These are phyloP conservation scores for Rubia balearica DNA, from an alignment of 305 asterid genomes.

Conservation along the genomic window DNA sequence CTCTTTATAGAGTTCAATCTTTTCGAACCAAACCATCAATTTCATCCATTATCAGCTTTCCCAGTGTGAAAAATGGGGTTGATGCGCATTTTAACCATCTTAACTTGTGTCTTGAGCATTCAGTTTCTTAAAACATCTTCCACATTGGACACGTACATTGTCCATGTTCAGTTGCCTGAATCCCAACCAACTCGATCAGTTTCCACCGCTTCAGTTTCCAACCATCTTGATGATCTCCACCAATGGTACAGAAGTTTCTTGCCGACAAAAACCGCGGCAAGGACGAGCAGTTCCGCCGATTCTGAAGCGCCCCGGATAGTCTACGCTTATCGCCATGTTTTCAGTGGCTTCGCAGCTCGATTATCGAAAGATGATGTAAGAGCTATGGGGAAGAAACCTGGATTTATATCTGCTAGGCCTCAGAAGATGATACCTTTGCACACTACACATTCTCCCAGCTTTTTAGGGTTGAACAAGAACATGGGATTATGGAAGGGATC, in stretches of 20 bases:
- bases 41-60: not conserved
- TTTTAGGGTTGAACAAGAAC: not conserved
- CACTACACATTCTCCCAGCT: not conserved
- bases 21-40: not conserved
- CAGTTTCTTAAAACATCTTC: not conserved
- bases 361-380: not conserved
- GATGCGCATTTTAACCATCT: not conserved
- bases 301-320: not conserved
- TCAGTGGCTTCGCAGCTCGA: not conserved
- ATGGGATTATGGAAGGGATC: not conserved
- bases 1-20: not conserved
- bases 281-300: not conserved
- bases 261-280: not conserved
- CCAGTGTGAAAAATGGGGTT: not conserved
- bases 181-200: not conserved
- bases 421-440: not conserved
- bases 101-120: not conserved
- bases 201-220: not conserved
- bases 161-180: not conserved
- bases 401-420: not conserved
- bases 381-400: not conserved
- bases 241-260: not conserved
- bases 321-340: not conserved
- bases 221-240: not conserved
- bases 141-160: not conserved